Percentiles rank a stretch among this genome's conserved stretches.
Conservation (phyloP, 345 rosid species). For the Physaria fendleri region DNA sequence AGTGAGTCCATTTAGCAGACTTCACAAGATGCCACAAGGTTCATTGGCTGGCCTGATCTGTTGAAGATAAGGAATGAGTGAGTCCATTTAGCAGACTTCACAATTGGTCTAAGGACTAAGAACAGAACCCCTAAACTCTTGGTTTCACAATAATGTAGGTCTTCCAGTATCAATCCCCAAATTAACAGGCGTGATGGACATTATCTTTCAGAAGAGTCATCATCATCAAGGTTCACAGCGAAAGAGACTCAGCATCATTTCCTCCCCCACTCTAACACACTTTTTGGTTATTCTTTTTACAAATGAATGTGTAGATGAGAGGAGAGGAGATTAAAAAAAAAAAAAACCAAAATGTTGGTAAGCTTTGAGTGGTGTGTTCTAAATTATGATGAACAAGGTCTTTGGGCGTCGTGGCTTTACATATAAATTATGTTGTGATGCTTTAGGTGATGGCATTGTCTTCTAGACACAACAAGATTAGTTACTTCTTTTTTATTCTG, state of each 20-base stretch:
- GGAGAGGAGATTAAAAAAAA: background rate
- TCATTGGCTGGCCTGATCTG: background rate
- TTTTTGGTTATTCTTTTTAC: background rate
- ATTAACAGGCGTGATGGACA: background rate
- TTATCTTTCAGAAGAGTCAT: background rate
- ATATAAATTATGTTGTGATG: background rate
- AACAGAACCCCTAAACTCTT: background rate
- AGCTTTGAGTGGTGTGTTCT: constrained; percentile 1
- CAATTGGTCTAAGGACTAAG: background rate
- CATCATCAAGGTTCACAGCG: background rate
- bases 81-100: background rate
- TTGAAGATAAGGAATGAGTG: background rate
- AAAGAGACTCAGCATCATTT: background rate
- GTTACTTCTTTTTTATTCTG: background rate
- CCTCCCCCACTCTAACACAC: background rate
- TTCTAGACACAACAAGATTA: constrained; percentile 4
- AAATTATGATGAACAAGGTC: background rate
- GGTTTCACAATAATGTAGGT: background rate
- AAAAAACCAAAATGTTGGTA: background rate
- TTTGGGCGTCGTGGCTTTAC: constrained; percentile 1
- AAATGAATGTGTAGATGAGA: constrained; percentile 1
- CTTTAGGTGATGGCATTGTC: background rate
- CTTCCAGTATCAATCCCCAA: background rate
- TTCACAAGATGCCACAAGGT: background rate
- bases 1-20: background rate